Evolutionary conservation across 2,329 filamentous ascomycete genomes (phyloP).

Genomic region (Fragosphaeria purpurea): DNA sequence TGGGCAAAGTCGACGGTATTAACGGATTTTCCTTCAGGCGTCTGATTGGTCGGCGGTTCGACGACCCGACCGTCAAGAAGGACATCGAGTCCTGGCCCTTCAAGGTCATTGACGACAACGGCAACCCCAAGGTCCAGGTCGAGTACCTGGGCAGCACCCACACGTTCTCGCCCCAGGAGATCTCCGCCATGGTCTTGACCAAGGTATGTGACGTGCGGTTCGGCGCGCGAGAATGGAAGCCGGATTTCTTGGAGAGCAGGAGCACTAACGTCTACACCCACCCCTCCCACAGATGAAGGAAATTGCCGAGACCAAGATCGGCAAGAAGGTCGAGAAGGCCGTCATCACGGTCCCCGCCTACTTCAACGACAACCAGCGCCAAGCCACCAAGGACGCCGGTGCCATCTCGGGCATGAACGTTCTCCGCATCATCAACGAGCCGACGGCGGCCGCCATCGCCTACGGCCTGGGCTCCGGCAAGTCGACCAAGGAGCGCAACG

Average conservation of each 20-base stretch:
- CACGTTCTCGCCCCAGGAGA: slow-evolving; percentile 95
- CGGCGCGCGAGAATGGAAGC: no score
- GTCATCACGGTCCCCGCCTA: slow-evolving; percentile 98
- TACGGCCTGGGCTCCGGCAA: slow-evolving; percentile 91
- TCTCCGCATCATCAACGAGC: slow-evolving; percentile 99
- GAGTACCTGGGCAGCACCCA: slow-evolving; percentile 93
- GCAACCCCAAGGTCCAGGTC: slow-evolving; percentile 86
- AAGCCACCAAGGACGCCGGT: slow-evolving; percentile 98
- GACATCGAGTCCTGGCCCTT: slow-evolving; percentile 98
- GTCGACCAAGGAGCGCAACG: slow-evolving; percentile 95
- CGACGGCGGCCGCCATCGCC: slow-evolving; percentile 93
- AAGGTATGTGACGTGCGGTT: slow-evolving; percentile 54
- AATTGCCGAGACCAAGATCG: slow-evolving; percentile 94
- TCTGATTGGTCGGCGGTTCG: slow-evolving; percentile 91
- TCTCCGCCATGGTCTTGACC: slow-evolving; percentile 95
- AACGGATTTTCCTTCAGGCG: slow-evolving; percentile 49
- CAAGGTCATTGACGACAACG: slow-evolving; percentile 87
- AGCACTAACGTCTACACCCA: neutral
- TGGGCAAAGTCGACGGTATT: no score
- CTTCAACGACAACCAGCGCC: slow-evolving; percentile 99
- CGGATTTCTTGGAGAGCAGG: neutral
- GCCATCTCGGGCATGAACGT: slow-evolving; percentile 95
- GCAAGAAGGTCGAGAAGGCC: slow-evolving; percentile 98
- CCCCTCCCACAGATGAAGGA: slow-evolving; percentile 75
- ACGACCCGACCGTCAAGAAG: slow-evolving; percentile 96